Conservation (phyloP, 2,329 filamentous ascomycete species). For the Neurospora crassa region DNA sequence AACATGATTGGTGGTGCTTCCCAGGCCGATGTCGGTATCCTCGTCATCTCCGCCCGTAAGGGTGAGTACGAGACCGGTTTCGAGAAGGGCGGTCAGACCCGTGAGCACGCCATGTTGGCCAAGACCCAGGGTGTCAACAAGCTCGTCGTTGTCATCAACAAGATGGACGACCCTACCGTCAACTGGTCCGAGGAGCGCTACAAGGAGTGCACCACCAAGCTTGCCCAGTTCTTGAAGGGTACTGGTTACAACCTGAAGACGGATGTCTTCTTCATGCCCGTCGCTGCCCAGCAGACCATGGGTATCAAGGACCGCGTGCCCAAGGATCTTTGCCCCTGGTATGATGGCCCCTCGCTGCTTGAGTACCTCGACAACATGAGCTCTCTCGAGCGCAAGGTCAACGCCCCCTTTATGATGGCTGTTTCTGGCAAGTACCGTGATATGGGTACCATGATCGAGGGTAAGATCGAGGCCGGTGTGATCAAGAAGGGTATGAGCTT, state of each 20-base stretch:
- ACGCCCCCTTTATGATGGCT: constrained; percentile 99
- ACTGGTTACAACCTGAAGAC: constrained; percentile 92
- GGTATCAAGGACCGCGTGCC: constrained; percentile 86
- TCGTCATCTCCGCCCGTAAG: constrained; percentile 94
- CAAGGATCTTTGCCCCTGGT: constrained; percentile 70
- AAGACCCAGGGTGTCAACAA: constrained; percentile 99
- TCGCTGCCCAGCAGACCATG: constrained; percentile 76
- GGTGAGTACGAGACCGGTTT: constrained; percentile 99
- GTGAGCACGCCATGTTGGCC: constrained; percentile 94
- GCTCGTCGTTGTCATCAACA: constrained; percentile 90
- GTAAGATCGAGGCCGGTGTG: constrained; percentile 77
- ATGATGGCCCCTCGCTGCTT: constrained; percentile 78
- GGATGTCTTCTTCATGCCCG: constrained; percentile 91
- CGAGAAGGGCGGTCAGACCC: constrained; percentile 89
- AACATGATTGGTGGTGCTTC: constrained; percentile 97
- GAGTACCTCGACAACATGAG: constrained; percentile 94
- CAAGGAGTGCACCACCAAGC: constrained; percentile 86
- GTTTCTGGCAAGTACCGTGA: constrained; percentile 94
- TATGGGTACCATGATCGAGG: constrained; percentile 95
- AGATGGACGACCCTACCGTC: constrained; percentile 97
- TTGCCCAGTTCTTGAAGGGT: constrained; percentile 78
- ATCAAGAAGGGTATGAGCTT: constrained; percentile 81
- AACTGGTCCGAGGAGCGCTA: constrained; percentile 92
- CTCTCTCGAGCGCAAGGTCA: constrained; percentile 87
- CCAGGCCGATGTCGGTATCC: constrained; percentile 85